Conservation (phyloP, 2,329 filamentous ascomycete genomes). For the Cercospora nicotianae region DNA sequence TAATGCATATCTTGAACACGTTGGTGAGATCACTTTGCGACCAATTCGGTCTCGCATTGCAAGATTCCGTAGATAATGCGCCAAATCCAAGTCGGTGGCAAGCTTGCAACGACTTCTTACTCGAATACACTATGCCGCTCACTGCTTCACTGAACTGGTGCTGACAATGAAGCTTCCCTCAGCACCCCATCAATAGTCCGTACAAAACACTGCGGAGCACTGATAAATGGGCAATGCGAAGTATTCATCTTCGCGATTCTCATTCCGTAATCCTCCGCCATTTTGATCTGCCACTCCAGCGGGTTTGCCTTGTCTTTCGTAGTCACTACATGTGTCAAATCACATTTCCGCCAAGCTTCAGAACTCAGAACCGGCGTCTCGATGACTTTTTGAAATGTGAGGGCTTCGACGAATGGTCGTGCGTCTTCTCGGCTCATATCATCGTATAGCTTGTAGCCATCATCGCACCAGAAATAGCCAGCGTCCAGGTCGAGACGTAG, state of each 20-base stretch:
- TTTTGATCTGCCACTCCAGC: constrained; percentile 6
- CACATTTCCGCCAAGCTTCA: constrained; percentile 5
- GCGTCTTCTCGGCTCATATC: constrained; percentile 18
- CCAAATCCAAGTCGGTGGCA: too few relatives aligned
- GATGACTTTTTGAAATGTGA: constrained; percentile 10
- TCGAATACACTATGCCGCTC: too few relatives aligned
- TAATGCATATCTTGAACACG: background rate
- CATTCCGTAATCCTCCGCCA: constrained; percentile 16
- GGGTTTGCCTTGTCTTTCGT: constrained; percentile 10
- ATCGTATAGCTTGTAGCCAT: constrained; percentile 14
- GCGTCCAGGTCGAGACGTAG: background rate
- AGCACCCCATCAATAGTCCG: constrained; percentile 9
- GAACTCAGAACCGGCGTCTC: background rate
- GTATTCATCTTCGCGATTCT: constrained; percentile 15
- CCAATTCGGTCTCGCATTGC: too few relatives aligned
- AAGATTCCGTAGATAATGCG: too few relatives aligned
- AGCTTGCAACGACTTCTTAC: too few relatives aligned
- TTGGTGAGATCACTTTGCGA: too few relatives aligned
- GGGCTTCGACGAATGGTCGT: constrained; percentile 13
- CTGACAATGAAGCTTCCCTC: background rate
- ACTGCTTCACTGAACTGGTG: background rate
- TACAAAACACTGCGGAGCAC: constrained; percentile 13
- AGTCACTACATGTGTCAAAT: constrained; percentile 7
- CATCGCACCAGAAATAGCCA: background rate
- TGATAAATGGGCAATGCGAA: constrained; percentile 15